A percentile compares a stretch with the other conserved stretches of the same genome.
phyloP scores from a whole-genome alignment of 176 grass and related monocot genomes.

The Ensete glaucum region DNA sequence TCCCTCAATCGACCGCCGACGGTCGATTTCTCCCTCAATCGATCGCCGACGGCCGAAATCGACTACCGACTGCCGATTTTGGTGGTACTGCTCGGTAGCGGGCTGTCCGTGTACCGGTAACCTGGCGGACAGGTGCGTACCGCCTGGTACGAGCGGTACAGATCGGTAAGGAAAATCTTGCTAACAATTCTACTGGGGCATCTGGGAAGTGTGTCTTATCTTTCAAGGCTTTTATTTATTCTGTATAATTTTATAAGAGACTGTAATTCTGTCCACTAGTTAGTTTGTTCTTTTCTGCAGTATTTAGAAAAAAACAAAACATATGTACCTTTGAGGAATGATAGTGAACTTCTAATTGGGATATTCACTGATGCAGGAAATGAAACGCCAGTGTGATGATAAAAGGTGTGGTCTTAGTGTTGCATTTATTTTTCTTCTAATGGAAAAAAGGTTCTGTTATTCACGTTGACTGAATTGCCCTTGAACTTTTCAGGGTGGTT shows the following conservation, averaged over 20 bases:
- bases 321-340: background rate
- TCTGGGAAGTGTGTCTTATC: background rate
- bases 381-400: slow-evolving; percentile 71
- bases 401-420: slow-evolving; percentile 53
- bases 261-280: background rate
- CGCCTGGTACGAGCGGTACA: too few species aligned
- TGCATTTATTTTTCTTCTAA: slow-evolving; percentile 21
- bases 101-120: too few species aligned
- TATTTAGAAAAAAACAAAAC: background rate
- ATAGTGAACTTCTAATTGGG: background rate
- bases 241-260: background rate
- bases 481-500: too few species aligned
- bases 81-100: too few species aligned
- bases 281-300: background rate
- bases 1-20: too few species aligned
- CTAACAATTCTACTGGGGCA: too few species aligned
- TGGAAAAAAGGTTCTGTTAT: background rate
- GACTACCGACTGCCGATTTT: too few species aligned
- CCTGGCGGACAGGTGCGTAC: too few species aligned
- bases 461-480: too few species aligned
- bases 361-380: slow-evolving; percentile 47
- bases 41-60: too few species aligned
- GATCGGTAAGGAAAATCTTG: too few species aligned
- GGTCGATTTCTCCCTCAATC: too few species aligned
- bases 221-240: background rate